Evolutionary conservation across 2,329 filamentous ascomycete genomes (phyloP).

Genomic region (Pestalotiopsis sp.): DNA sequence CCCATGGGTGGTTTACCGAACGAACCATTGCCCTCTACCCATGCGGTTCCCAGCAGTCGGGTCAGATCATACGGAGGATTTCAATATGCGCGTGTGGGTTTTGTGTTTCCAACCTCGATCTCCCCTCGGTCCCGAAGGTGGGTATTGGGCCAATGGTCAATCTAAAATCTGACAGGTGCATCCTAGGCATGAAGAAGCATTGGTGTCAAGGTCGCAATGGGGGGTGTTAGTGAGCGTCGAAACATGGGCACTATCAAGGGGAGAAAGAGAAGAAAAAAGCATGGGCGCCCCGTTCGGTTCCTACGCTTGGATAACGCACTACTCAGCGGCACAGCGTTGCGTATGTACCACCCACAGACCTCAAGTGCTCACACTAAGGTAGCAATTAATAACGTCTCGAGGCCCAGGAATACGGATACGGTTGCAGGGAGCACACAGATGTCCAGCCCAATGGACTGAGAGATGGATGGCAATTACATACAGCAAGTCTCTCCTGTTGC

Average conservation of each 20-base stretch:
- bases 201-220: background rate
- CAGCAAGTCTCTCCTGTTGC: too few relatives aligned
- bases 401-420: background rate
- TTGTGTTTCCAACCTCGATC: background rate
- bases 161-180: constrained; percentile 12
- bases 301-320: background rate
- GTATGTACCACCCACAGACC: background rate
- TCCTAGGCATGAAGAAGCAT: background rate
- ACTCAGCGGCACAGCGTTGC: background rate
- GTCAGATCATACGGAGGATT: background rate
- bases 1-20: background rate
- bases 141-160: background rate
- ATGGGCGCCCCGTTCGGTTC: background rate
- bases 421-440: background rate
- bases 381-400: background rate
- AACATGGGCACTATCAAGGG: background rate
- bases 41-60: background rate
- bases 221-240: background rate
- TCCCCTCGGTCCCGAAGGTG: constrained; percentile 2
- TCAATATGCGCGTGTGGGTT: background rate
- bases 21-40: background rate
- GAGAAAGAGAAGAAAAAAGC: background rate
- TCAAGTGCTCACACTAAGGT: background rate
- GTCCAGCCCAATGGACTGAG: background rate
- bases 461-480: background rate